Conservation (phyloP, 1,284 basidiomycete species). For the Coriolopsis trogii region DNA sequence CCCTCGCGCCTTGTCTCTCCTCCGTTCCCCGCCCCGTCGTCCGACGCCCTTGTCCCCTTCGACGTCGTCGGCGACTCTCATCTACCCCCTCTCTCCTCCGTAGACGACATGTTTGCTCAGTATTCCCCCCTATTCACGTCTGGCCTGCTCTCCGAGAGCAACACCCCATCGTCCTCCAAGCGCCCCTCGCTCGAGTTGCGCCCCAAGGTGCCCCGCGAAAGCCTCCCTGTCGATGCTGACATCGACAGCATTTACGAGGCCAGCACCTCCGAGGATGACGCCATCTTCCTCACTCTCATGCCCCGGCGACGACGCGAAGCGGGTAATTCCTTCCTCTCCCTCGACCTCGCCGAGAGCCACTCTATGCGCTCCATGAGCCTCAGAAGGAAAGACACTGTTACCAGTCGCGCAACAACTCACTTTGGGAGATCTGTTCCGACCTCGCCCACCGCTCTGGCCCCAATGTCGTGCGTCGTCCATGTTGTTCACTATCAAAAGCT, state of each 20-base stretch:
- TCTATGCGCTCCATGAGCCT: slow-evolving; percentile 47
- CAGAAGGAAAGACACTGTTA: slow-evolving; percentile 40
- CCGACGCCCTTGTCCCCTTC: slow-evolving; percentile 11
- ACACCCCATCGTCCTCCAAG: slow-evolving; percentile 34
- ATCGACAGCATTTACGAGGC: slow-evolving; percentile 30
- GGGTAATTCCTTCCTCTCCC: slow-evolving; percentile 51
- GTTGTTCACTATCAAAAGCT: background rate
- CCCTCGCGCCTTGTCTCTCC: slow-evolving; percentile 1
- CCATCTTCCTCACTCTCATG: slow-evolving; percentile 33
- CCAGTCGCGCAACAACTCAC: slow-evolving; percentile 27
- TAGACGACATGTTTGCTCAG: slow-evolving; percentile 33
- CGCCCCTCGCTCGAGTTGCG: slow-evolving; percentile 34
- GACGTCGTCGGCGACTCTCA: slow-evolving; percentile 2
- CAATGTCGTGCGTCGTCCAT: slow-evolving; percentile 27
- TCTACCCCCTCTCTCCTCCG: background rate
- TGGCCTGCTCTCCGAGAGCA: slow-evolving; percentile 49
- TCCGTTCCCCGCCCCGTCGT: slow-evolving; percentile 13
- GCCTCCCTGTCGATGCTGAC: slow-evolving; percentile 42
- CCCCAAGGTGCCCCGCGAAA: slow-evolving; percentile 33
- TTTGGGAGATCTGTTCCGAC: slow-evolving; percentile 31
- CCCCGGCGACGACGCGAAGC: slow-evolving; percentile 34
- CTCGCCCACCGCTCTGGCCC: slow-evolving; percentile 21
- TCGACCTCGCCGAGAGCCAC: slow-evolving; percentile 61
- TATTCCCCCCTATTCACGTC: slow-evolving; percentile 66
- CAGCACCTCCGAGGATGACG: slow-evolving; percentile 20